Conservation (phyloP, 306 rosid species). For the Quercus alba region DNA sequence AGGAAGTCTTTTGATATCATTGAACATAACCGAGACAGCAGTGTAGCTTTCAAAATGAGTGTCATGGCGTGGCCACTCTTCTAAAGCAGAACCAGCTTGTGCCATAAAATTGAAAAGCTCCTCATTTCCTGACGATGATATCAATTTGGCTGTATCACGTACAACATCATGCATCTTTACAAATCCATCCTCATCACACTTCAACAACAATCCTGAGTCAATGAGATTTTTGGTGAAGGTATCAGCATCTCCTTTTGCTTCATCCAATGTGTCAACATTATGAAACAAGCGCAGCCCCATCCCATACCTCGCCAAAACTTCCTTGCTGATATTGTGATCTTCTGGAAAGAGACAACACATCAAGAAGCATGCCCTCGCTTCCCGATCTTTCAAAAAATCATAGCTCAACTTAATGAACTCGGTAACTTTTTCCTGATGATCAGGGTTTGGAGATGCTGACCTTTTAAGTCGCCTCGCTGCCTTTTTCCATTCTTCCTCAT, state of each 20-base stretch:
- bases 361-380: conserved; percentile 14
- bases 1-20: background rate
- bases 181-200: no score
- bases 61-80: background rate
- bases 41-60: background rate
- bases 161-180: no score
- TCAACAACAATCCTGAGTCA: no score
- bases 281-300: no score
- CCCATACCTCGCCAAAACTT: background rate
- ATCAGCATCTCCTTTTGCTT: no score
- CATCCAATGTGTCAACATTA: no score
- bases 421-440: background rate
- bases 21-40: background rate
- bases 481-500: no score
- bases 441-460: background rate
- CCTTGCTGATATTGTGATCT: background rate
- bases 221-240: no score
- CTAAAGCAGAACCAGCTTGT: background rate
- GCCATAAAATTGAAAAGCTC: background rate
- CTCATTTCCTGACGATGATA: background rate
- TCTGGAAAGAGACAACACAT: conserved; percentile 19
- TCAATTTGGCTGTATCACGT: no score
- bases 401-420: conserved; percentile 6
- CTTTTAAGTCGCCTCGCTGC: background rate
- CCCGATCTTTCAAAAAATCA: background rate